Base-by-base conservation (phyloP, 495 filamentous ascomycete species). In the Podospora conica region DNA sequence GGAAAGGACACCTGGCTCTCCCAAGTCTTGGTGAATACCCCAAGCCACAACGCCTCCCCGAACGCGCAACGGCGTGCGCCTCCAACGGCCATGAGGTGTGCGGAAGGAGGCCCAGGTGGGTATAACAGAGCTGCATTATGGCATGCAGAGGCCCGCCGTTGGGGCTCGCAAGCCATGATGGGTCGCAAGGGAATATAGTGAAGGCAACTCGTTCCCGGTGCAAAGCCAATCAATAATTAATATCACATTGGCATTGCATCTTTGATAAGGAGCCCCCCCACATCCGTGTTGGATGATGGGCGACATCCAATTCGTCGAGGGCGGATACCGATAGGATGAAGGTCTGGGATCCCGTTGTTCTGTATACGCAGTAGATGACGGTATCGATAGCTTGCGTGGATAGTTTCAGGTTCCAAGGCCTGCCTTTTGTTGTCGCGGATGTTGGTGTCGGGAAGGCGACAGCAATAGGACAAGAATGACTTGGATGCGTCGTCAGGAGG, bases 191-290 rank as follows among this genome's bases (percentile, higher is more conserved):
- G 58, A 9, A 63, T 68, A 55, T 69, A 63, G 66, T 56, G 33
- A 40, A 25, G 31, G 22, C 55, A 65, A 53, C 57, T 12, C 33
- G 56, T 72, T 66, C 73, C 73, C 64, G 71, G 73, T 70, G 71
- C 69, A 53, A 61, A 57, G 24, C 21, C 71, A 72, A 71, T 71
- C 59, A 64, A 66, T 60, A 71, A 73, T 73, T 70, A 75, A 71
- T 73, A 73, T 71, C 73, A 71, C 70, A 73, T 69, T 59, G 58
- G 59, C 54, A 58, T 48, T 40, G 40, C 29, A 48, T 53, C 53
- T 22, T 40, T 66, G 69, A 72, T 70, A 70, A 70, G 66, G 68
- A 60, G 60, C 15, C 65, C 68, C 66, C 71, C 69, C 68, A 69
- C 69, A 64, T 31, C 59, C 18, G 48, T 18, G 12, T 21, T 29